Conservation (phyloP, 177 flowering plant genomes). For the Telopea speciosissima region DNA sequence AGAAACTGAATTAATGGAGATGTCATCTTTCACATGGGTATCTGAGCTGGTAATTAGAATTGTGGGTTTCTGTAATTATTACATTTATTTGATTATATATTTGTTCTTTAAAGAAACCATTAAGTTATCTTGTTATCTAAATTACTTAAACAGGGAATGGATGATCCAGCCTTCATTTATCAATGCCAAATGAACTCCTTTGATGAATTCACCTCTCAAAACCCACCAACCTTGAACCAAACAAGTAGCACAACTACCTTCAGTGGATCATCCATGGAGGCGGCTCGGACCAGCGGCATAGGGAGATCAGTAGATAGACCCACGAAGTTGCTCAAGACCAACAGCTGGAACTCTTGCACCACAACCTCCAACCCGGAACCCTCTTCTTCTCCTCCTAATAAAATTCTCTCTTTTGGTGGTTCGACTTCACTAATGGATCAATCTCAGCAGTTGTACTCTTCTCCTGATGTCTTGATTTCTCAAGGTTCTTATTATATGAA, state of each 20-base stretch:
- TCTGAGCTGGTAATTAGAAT: conserved; percentile 45
- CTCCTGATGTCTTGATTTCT: conserved; percentile 29
- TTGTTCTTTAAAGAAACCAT: too few species aligned
- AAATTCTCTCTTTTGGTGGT: conserved; percentile 26
- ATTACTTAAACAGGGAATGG: conserved; percentile 40
- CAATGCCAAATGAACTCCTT: conserved; percentile 36
- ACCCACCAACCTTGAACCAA: conserved; percentile 24
- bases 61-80: too few species aligned
- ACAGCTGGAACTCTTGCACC: conserved; percentile 33
- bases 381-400: conserved; percentile 23
- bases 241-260: conserved; percentile 14
- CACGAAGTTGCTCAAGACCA: conserved; percentile 34
- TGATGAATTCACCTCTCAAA: conserved; percentile 38
- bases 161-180: conserved; percentile 28
- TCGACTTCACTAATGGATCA: conserved; percentile 12
- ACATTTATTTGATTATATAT: too few species aligned
- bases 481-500: conserved; percentile 24
- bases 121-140: too few species aligned
- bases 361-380: conserved; percentile 16
- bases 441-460: conserved; percentile 12
- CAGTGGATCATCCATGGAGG: conserved; percentile 19
- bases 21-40: conserved; percentile 33
- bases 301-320: conserved; percentile 27
- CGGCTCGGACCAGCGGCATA: conserved; percentile 6
- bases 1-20: conserved; percentile 30